Base-by-base conservation (phyloP, 768 basidiomycete species). In the Galerina sulciceps region DNA sequence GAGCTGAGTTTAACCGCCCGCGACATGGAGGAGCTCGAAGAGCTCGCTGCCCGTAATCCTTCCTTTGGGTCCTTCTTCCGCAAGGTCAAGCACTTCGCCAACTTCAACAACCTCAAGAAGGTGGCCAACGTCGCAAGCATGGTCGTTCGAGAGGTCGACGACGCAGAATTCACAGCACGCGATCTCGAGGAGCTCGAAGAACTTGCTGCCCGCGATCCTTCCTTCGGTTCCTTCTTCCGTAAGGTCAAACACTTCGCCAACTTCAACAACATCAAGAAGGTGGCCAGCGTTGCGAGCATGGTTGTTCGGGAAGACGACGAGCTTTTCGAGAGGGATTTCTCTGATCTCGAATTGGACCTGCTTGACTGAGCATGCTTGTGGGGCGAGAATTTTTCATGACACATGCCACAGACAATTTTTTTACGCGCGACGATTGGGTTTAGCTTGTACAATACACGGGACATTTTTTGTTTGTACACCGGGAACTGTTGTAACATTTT, bases 41-140 rank as follows among this genome's bases (percentile, higher is more conserved):
- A 63, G n/a, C 55, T 63, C 31, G 58, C 58, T 11, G 59, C 55
- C 4, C 58, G 62, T 5, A 59, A 63, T 9, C 62, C 62, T 6
- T 44, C 47, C 31, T 57, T 60, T 45, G 55, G 55, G 2, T 57
- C 60, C 1, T 60, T 57, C 51, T 60, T 63, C 55, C 48, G 46
- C 35, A 63, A 63, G 45, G 22, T 63, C 31, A 60, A 57, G 36
- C 53, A 54, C 11, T 62, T 62, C n/a, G 52, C 31, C 26, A 54
- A 42, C 22, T 38, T 51, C 34, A 57, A 51, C 20, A 54, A 53
- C 26, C 43, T 60, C 49, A 57, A 59, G 43, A 57, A 56, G 37
- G 54, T 43, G 36, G 57, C 57, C 4, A 47, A 41, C n/a, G 53
- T 51, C 42, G 53, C 47, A n/a, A 48, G 46, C 15, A 22, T 41